Evolutionary conservation across 2,329 filamentous ascomycete genomes (phyloP), one percentile per base, ranked within the genome.

Genomic region (Scytalidium lignicola): DNA sequence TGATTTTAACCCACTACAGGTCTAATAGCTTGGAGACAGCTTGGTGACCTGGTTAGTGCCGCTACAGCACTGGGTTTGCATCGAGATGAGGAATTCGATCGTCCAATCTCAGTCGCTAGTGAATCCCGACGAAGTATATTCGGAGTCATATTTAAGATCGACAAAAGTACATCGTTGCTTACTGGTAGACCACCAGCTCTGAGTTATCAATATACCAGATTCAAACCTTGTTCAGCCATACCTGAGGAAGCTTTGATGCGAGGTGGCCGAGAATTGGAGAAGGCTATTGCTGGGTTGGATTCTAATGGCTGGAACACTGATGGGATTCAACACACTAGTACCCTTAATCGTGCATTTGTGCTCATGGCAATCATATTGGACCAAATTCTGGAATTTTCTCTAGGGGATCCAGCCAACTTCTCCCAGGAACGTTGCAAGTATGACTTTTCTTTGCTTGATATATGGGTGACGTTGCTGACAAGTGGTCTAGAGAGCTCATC

Each of bases 371-470:
- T 69, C 1, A 69, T 83, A 7, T 69, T 76, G 2, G 80, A 84
- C 52, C 79, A 84, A 43, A 73, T 84, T 3, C 67, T 84, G 3
- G 76, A 82, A 53, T 68, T 83, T 19, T 78, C 78, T 19, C 55
- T 63, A 1, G 61, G 61, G 2, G 53, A 57, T 41, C 46, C 50
- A 28, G 53, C 49, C 26, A 47, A 59, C 8, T 54, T 49, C 18
- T 57, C 55, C 5, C 50, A 52, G 39, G 49, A 57, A 12, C 49
- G 52, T 15, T 60, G 61, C 29, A 54, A 49, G 57, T 62, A 12
- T 39, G 51, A 51, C 3, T 17, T 42, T 17, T 39, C 18, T 7
- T 18, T 29, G 37, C 26, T 2, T 37, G 17, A 26, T n/a, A 37
- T 17, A n/a, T 37, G 5, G 10, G 15, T 37, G 5, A 39, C 41